Conservation (phyloP, 108 stramenopile species). For the Nitzschia sp. region DNA sequence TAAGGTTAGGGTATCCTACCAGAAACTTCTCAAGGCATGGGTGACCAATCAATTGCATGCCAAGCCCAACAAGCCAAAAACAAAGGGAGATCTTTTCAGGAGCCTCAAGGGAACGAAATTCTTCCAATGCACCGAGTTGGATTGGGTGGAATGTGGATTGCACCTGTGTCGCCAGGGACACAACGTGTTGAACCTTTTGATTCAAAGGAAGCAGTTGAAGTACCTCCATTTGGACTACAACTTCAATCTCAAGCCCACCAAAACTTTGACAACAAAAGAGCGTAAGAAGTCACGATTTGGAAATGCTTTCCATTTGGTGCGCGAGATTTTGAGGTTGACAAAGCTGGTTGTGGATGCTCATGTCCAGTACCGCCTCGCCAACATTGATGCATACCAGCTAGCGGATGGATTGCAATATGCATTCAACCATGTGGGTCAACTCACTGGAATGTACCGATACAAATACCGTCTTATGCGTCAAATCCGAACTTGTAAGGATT, state of each 20-base stretch:
- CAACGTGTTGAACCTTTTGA: slow-evolving; percentile 98
- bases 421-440: slow-evolving; percentile 99
- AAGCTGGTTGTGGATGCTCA: slow-evolving; percentile 98
- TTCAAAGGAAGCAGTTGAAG: slow-evolving; percentile 97
- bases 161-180: slow-evolving; percentile 98
- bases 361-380: slow-evolving; percentile 97
- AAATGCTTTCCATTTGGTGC: slow-evolving; percentile 97
- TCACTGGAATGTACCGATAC: slow-evolving; percentile 99
- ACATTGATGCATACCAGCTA: slow-evolving; percentile 98
- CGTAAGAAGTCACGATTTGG: slow-evolving; percentile 96
- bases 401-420: slow-evolving; percentile 99
- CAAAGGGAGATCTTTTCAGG: slow-evolving; percentile 92
- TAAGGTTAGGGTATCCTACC: slow-evolving; percentile 98
- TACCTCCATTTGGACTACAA: slow-evolving; percentile 99
- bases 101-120: slow-evolving; percentile 98
- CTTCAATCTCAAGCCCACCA: slow-evolving; percentile 99
- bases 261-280: slow-evolving; percentile 99
- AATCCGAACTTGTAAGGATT: slow-evolving; percentile 98
- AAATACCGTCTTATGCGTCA: slow-evolving; percentile 99
- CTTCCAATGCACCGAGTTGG: slow-evolving; percentile 98
- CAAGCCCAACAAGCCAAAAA: slow-evolving; percentile 85
- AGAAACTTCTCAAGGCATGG: slow-evolving; percentile 98
- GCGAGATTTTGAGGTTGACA: slow-evolving; percentile 97
- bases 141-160: slow-evolving; percentile 99
- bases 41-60: slow-evolving; percentile 93